Evolutionary conservation across 768 basidiomycete species (phyloP).

Genomic region (Pleurotus tuoliensis): DNA sequence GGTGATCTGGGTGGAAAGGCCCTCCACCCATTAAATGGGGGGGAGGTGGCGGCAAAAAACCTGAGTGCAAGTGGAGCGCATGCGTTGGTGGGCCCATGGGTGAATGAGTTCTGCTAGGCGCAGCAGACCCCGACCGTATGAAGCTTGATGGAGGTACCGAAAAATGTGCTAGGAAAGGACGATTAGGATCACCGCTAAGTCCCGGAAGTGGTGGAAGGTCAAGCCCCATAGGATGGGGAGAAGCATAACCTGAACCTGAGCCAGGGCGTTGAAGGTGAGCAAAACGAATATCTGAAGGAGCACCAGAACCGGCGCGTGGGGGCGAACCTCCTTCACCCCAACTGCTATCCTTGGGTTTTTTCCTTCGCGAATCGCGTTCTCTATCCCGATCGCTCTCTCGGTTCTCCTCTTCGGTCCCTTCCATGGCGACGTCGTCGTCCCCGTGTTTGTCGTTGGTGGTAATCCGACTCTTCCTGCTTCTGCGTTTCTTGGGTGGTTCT

Average conservation of each 20-base stretch:
- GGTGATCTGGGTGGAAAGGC: slow-evolving; percentile 1
- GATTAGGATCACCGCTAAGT: slow-evolving; percentile 18
- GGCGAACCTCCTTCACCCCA: slow-evolving; percentile 7
- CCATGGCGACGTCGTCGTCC: slow-evolving; percentile 48
- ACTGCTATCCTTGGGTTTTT: slow-evolving; percentile 4
- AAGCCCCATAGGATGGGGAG: slow-evolving; percentile 35
- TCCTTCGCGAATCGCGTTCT: slow-evolving; percentile 5
- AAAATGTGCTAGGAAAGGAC: slow-evolving; percentile 14
- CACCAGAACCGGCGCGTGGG: neutral
- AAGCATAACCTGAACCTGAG: slow-evolving; percentile 8
- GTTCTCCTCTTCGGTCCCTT: slow-evolving; percentile 29
- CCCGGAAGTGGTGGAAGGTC: slow-evolving; percentile 58
- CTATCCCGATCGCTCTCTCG: slow-evolving; percentile 18
- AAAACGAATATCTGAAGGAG: slow-evolving; percentile 1
- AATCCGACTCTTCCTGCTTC: slow-evolving; percentile 37
- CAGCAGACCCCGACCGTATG: slow-evolving; percentile 59
- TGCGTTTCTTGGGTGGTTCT: slow-evolving; percentile 56
- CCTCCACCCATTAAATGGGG: slow-evolving; percentile 22
- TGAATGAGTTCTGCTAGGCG: slow-evolving; percentile 72
- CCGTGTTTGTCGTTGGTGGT: slow-evolving; percentile 17
- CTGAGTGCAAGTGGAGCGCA: slow-evolving; percentile 24
- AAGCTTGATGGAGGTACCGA: slow-evolving; percentile 48
- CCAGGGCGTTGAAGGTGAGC: slow-evolving; percentile 10
- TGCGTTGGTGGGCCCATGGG: slow-evolving; percentile 49
- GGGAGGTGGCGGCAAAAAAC: slow-evolving; percentile 38